Evolutionary conservation across 2,329 filamentous ascomycete species (phyloP).

Genomic region (Botryotinia convoluta): DNA sequence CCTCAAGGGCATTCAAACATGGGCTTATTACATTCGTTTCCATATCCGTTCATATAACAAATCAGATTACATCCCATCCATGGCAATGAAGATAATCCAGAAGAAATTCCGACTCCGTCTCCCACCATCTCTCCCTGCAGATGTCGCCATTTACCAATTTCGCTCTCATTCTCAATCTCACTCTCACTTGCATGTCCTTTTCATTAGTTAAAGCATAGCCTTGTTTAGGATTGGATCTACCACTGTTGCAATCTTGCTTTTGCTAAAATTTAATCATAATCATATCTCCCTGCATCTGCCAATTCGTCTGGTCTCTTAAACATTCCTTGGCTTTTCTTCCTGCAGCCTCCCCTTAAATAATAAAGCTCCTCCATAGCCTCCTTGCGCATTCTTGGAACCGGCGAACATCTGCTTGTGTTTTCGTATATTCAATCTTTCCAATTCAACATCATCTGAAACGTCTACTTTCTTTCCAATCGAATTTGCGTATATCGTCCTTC

Average conservation of each 20-base stretch:
- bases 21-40: neutral
- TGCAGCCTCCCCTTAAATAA: slow-evolving; percentile 4
- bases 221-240: slow-evolving; percentile 9
- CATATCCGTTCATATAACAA: neutral
- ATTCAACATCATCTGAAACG: neutral
- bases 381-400: slow-evolving; percentile 4
- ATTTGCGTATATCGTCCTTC: neutral
- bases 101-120: neutral
- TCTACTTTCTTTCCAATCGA: neutral
- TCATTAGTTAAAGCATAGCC: slow-evolving; percentile 4
- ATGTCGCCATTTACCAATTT: slow-evolving; percentile 2
- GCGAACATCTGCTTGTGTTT: neutral
- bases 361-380: slow-evolving; percentile 11
- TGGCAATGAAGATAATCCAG: slow-evolving; percentile 1
- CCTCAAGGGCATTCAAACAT: neutral
- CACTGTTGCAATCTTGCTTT: slow-evolving; percentile 10
- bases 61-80: neutral
- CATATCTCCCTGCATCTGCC: slow-evolving; percentile 13
- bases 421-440: neutral
- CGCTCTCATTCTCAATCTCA: neutral
- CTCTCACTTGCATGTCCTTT: neutral
- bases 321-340: slow-evolving; percentile 10
- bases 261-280: slow-evolving; percentile 8
- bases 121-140: slow-evolving; percentile 7
- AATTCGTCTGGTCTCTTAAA: neutral